A percentile compares a stretch with the other conserved stretches of the same genome.
Conservation (phyloP, 768 basidiomycete species). For the Termitomyces sp. region DNA sequence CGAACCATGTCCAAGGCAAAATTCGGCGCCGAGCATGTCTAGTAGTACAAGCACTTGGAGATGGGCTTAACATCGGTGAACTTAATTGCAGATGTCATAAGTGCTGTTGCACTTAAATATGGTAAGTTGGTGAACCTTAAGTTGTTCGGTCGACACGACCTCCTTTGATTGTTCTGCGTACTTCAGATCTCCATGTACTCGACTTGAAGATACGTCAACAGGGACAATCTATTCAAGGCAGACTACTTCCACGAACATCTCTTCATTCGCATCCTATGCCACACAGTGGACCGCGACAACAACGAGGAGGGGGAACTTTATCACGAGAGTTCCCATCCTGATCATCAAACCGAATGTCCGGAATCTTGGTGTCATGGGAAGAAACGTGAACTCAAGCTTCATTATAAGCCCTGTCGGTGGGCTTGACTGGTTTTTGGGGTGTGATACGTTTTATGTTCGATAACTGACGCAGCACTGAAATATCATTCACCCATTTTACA, state of each 20-base stretch:
- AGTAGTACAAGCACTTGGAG: conserved; percentile 26
- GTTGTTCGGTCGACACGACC: background rate
- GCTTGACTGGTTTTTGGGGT: conserved; percentile 27
- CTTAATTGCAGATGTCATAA: conserved; percentile 62
- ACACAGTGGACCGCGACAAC: conserved; percentile 33
- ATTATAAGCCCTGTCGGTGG: background rate
- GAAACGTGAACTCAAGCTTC: background rate
- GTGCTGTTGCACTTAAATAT: conserved; percentile 55
- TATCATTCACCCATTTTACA: conserved; percentile 4
- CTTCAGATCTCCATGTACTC: conserved; percentile 59
- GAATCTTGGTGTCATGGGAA: background rate
- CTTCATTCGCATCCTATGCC: conserved; percentile 59
- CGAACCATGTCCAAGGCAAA: conserved; percentile 17
- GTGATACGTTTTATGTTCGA: conserved; percentile 16
- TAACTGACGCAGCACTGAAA: background rate
- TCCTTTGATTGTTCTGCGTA: background rate
- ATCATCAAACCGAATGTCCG: background rate
- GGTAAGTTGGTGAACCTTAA: conserved; percentile 28
- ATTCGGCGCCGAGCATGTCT: conserved; percentile 9
- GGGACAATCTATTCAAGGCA: conserved; percentile 43
- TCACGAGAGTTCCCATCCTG: background rate
- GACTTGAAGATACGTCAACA: conserved; percentile 62
- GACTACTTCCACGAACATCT: conserved; percentile 56
- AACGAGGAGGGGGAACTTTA: conserved; percentile 7
- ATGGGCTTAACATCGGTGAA: conserved; percentile 66